phyloP scores from a whole-genome alignment of 805 yeast species.

The Metschnikowia orientalis region DNA sequence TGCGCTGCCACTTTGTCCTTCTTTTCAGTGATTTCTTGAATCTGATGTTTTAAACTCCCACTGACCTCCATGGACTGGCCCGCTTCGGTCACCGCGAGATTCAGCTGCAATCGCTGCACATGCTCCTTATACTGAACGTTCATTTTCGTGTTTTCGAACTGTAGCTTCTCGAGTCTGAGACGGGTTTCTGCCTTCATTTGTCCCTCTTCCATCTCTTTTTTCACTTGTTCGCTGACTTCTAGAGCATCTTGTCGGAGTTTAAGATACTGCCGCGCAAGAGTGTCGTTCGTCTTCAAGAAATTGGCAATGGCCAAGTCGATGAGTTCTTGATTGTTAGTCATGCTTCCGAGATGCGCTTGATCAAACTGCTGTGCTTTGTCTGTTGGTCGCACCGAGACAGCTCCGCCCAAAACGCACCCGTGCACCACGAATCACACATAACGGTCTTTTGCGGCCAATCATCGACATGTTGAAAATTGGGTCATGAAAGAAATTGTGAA shows the following conservation, averaged over 20 bases:
- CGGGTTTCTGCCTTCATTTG: slow-evolving; percentile 10
- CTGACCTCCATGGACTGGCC: slow-evolving; percentile 13
- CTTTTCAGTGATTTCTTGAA: slow-evolving; percentile 17
- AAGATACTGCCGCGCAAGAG: slow-evolving; percentile 29
- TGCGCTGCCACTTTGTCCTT: slow-evolving; percentile 17
- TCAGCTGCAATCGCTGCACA: slow-evolving; percentile 20
- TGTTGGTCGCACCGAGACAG: slow-evolving; percentile 2
- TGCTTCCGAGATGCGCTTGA: slow-evolving; percentile 5
- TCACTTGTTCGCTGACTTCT: slow-evolving; percentile 8
- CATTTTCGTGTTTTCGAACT: slow-evolving; percentile 28
- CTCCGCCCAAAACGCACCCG: neutral
- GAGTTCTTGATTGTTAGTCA: slow-evolving; percentile 29
- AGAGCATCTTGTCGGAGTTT: slow-evolving; percentile 28
- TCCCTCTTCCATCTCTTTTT: slow-evolving; percentile 11
- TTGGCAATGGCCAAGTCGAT: slow-evolving; percentile 29
- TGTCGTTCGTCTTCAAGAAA: slow-evolving; percentile 31
- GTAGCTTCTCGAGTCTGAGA: slow-evolving; percentile 20
- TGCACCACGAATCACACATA: neutral
- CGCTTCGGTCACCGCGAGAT: slow-evolving; percentile 15
- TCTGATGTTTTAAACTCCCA: slow-evolving; percentile 20
- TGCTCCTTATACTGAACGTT: slow-evolving; percentile 25
- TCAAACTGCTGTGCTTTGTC: neutral
- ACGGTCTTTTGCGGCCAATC: too few species aligned
- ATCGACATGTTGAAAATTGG: too few species aligned
- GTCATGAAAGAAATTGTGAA: too few species aligned